A percentile compares a stretch with the other conserved stretches of the same genome.
Evolutionary conservation across 176 grass and related monocot species (phyloP).

Genomic region (Cenchrus purpureus): DNA sequence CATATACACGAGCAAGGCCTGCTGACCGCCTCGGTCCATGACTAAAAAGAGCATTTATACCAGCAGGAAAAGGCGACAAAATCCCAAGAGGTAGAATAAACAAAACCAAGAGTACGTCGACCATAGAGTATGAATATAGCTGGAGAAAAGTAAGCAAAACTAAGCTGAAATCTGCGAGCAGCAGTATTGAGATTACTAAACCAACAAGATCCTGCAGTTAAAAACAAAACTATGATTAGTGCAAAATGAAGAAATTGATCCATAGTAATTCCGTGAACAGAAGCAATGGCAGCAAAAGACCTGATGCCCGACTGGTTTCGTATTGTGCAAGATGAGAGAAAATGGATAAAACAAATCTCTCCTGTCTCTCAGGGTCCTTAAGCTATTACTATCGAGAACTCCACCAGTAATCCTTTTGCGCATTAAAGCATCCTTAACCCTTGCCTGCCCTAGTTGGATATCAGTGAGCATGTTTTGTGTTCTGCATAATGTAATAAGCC

Average conservation of each 20-base stretch:
- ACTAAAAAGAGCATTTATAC: constrained; percentile 99
- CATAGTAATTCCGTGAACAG: background rate
- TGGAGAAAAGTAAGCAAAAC: constrained; percentile 97
- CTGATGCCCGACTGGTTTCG: constrained; percentile 96
- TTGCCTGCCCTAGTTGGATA: constrained; percentile 50
- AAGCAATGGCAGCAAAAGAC: constrained; percentile 44
- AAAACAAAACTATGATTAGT: constrained; percentile 44
- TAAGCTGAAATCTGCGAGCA: constrained; percentile 95
- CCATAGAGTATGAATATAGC: constrained; percentile 96
- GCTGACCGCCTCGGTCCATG: constrained; percentile 96
- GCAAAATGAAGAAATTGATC: constrained; percentile 35
- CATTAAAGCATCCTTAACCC: constrained; percentile 61
- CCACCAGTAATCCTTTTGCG: constrained; percentile 85
- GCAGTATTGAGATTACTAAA: constrained; percentile 90
- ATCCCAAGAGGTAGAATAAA: constrained; percentile 99
- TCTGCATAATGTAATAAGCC: constrained; percentile 57
- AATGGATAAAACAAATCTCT: constrained; percentile 92
- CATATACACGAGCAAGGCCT: constrained; percentile 96
- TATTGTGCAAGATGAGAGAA: constrained; percentile 95
- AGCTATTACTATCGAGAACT: constrained; percentile 70
- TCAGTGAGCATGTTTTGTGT: constrained; percentile 51
- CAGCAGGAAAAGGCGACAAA: constrained; percentile 95
- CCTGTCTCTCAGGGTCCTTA: constrained; percentile 82
- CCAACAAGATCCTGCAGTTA: constrained; percentile 96
- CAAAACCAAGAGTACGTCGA: constrained; percentile 86